Evolutionary conservation across 495 filamentous ascomycete species (phyloP).

Genomic region (Durotheca rogersii): DNA sequence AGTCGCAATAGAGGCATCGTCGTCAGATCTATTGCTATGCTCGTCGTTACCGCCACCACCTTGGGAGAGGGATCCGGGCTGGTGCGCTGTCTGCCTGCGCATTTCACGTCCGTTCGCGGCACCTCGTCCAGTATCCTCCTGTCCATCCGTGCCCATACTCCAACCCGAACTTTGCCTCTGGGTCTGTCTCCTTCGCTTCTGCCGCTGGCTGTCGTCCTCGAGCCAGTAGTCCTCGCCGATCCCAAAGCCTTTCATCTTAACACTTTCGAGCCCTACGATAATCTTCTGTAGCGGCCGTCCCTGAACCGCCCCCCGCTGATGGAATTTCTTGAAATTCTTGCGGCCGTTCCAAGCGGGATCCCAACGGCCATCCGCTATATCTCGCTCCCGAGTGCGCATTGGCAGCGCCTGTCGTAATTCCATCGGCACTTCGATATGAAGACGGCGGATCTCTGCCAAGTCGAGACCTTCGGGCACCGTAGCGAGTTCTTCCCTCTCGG

Average conservation of each 20-base stretch:
- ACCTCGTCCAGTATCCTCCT: conserved; percentile 4
- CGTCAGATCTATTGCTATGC: conserved; percentile 31
- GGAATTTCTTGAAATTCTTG: conserved; percentile 95
- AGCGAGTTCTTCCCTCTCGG: conserved; percentile 59
- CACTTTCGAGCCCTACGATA: conserved; percentile 78
- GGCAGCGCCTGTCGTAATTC: conserved; percentile 49
- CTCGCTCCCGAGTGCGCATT: conserved; percentile 42
- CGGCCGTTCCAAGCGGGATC: conserved; percentile 91
- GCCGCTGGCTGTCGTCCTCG: conserved; percentile 42
- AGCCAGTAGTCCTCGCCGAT: conserved; percentile 85
- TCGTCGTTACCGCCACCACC: conserved; percentile 48
- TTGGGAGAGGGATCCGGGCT: conserved; percentile 15
- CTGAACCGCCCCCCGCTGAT: conserved; percentile 57
- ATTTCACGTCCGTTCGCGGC: conserved; percentile 3
- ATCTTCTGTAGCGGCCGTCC: conserved; percentile 54
- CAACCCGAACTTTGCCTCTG: conserved; percentile 32
- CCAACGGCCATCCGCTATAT: conserved; percentile 66
- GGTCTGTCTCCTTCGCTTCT: conserved; percentile 31
- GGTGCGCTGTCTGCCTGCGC: conserved; percentile 6
- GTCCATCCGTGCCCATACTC: conserved; percentile 16
- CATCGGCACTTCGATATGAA: conserved; percentile 82
- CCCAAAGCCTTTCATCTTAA: conserved; percentile 74
- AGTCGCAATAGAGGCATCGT: conserved; percentile 23
- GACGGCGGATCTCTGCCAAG: conserved; percentile 67
- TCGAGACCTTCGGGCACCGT: conserved; percentile 57